phyloP scores from a whole-genome alignment of 164 flowering plant species.

The Protea cynaroides region DNA sequence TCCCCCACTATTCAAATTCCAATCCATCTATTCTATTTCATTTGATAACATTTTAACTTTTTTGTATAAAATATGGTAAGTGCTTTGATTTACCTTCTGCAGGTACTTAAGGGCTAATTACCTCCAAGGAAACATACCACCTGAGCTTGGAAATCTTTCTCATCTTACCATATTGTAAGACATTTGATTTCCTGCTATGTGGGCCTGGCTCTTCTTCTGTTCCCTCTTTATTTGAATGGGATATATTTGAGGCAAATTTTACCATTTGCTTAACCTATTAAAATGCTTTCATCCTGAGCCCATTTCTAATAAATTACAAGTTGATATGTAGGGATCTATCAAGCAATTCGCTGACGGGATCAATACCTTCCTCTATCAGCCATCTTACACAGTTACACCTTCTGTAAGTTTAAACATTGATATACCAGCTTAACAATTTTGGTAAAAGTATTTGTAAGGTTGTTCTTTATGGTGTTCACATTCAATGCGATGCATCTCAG shows the following conservation, averaged over 20 bases:
- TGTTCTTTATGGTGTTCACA: neutral
- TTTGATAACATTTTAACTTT: too few relatives aligned
- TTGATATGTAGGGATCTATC: conserved; percentile 71
- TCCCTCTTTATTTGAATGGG: too few relatives aligned
- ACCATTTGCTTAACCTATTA: neutral
- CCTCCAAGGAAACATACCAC: conserved; percentile 92
- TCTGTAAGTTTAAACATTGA: conserved; percentile 49
- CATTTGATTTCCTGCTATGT: neutral
- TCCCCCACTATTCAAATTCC: neutral
- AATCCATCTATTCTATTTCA: neutral
- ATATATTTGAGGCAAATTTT: neutral
- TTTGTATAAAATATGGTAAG: too few relatives aligned
- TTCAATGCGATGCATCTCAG: conserved; percentile 28
- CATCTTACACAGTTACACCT: conserved; percentile 45
- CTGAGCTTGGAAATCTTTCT: conserved; percentile 76
- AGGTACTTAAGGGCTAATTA: conserved; percentile 89
- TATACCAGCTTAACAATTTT: neutral
- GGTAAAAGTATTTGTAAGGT: neutral
- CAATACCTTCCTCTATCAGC: conserved; percentile 83
- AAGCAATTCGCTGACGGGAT: conserved; percentile 80
- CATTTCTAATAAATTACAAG: neutral
- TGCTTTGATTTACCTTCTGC: neutral
- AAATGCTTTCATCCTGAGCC: neutral
- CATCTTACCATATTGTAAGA: conserved; percentile 68
- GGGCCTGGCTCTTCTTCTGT: neutral